phyloP scores from a whole-genome alignment of 768 basidiomycete species.

The Agaricus subrufescens region DNA sequence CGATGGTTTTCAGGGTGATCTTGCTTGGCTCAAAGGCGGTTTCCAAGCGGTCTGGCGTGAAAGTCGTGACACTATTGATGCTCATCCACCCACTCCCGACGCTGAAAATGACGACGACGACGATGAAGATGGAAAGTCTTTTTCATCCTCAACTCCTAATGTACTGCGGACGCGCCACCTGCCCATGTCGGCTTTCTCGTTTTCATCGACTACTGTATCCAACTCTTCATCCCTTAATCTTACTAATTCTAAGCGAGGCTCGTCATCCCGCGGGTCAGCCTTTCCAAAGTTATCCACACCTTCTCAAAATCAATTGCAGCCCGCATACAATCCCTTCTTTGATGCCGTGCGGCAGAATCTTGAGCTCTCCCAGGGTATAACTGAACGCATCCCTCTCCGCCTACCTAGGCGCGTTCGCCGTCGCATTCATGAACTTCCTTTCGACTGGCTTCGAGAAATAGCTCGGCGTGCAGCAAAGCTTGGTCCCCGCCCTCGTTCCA shows the following conservation, averaged over 20 bases:
- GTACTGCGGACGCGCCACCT: conserved; percentile 55
- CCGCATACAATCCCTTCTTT: conserved; percentile 85
- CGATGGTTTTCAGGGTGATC: conserved; percentile 47
- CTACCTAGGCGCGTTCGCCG: conserved; percentile 43
- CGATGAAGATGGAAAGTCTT: conserved; percentile 17
- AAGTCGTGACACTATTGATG: conserved; percentile 47
- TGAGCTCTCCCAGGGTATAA: conserved; percentile 71
- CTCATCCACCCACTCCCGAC: conserved; percentile 42
- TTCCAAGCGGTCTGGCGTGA: conserved; percentile 67
- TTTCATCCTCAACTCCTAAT: conserved; percentile 7
- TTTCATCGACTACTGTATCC: conserved; percentile 37
- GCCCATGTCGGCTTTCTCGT: conserved; percentile 60
- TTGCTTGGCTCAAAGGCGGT: conserved; percentile 82
- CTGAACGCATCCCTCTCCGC: conserved; percentile 77
- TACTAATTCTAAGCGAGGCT: conserved; percentile 17
- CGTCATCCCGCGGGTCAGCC: conserved; percentile 14
- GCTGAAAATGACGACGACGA: conserved; percentile 53
- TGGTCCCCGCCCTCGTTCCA: conserved; percentile 14
- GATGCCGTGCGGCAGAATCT: conserved; percentile 88
- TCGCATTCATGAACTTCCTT: conserved; percentile 73
- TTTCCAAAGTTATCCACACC: conserved; percentile 13
- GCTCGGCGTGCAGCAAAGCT: conserved; percentile 43
- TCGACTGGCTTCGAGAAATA: conserved; percentile 73
- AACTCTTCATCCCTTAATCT: conserved; percentile 18
- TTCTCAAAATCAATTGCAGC: conserved; percentile 18